These are phyloP conservation scores for Cercospora sesami DNA, from an alignment of 2,329 filamentous ascomycete species.

Conservation along the genomic window DNA sequence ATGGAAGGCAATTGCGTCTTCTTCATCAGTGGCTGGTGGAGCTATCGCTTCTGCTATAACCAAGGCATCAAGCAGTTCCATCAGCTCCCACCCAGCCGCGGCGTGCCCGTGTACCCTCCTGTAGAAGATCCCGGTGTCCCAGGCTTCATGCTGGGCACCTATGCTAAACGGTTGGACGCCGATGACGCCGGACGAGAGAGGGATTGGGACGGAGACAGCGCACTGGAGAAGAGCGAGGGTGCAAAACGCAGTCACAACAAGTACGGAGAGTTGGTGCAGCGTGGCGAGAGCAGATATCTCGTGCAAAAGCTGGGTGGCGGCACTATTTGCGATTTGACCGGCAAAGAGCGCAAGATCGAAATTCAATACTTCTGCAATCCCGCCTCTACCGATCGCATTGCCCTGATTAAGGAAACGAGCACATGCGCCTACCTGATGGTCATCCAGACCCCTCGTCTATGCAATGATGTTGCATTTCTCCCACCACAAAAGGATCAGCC, in stretches of 20 bases:
- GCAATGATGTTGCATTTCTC: constrained; percentile 80
- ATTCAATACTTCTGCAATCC: constrained; percentile 80
- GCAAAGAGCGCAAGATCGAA: constrained; percentile 77
- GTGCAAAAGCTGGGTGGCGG: constrained; percentile 79
- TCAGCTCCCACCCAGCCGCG: constrained; percentile 69
- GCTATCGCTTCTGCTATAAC: constrained; percentile 91
- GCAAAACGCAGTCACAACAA: constrained; percentile 42
- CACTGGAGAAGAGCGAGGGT: constrained; percentile 35
- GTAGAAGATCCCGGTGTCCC: constrained; percentile 73
- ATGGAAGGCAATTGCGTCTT: constrained; percentile 82
- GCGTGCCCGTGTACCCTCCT: constrained; percentile 68
- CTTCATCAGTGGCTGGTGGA: constrained; percentile 88
- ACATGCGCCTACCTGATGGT: constrained; percentile 94
- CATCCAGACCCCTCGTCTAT: constrained; percentile 83
- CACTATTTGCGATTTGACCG: constrained; percentile 82
- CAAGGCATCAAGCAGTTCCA: constrained; percentile 88
- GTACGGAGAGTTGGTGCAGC: constrained; percentile 62
- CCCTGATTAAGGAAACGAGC: constrained; percentile 88
- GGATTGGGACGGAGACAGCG: constrained; percentile 32
- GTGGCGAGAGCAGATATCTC: constrained; percentile 81
- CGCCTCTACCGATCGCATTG: constrained; percentile 72
- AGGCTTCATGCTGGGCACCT: constrained; percentile 74
- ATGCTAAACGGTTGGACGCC: constrained; percentile 38
- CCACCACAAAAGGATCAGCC: constrained; percentile 76
- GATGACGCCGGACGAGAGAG: constrained; percentile 33